phyloP scores from a whole-genome alignment of 257 asterid species.

The Forsythia suspensa region DNA sequence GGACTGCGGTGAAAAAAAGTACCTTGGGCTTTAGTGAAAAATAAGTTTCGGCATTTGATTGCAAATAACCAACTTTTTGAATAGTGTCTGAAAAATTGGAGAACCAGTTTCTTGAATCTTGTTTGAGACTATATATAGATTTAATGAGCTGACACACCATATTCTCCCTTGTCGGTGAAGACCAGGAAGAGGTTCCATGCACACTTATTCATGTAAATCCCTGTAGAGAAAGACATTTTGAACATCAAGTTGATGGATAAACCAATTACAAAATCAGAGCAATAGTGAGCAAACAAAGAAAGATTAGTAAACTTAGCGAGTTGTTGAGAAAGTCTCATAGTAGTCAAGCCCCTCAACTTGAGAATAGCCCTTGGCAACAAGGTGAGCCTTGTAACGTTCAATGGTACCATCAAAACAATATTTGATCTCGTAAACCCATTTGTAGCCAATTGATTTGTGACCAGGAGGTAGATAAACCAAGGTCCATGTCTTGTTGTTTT shows the following conservation, averaged over 20 bases:
- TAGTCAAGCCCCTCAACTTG: not conserved
- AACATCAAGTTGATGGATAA: not conserved
- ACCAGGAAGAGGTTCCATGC: constrained; percentile 12
- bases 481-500: constrained; percentile 1
- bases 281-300: constrained; percentile 1
- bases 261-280: not conserved
- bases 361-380: not conserved
- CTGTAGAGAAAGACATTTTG: not conserved
- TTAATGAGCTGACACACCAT: constrained; percentile 1
- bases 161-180: constrained; percentile 1
- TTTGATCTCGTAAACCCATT: too few relatives aligned
- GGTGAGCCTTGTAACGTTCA: not conserved
- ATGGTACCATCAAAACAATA: not conserved
- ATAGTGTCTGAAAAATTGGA: not conserved
- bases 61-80: not conserved
- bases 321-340: not conserved
- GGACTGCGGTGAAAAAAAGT: not conserved
- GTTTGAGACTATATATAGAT: not conserved
- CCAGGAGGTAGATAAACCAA: not conserved
- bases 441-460: not conserved
- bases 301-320: constrained; percentile 11
- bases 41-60: not conserved
- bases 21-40: constrained; percentile 5
- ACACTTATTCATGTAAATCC: not conserved
- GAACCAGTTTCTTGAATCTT: not conserved